These are phyloP conservation scores for Neoboletus magnificus DNA, from an alignment of 768 basidiomycete genomes.

Conservation along the genomic window DNA sequence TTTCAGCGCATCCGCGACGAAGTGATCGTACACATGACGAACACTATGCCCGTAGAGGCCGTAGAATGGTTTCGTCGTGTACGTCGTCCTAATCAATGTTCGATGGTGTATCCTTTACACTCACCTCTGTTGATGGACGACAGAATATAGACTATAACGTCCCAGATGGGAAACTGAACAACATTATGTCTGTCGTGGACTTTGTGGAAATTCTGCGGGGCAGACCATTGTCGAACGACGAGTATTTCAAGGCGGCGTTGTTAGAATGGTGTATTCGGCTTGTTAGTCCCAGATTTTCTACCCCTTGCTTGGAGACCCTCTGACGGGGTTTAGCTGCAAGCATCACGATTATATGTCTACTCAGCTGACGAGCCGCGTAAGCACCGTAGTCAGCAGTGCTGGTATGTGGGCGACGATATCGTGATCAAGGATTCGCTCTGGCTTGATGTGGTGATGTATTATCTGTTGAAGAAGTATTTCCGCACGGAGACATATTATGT, in stretches of 20 bases:
- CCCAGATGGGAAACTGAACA: background rate
- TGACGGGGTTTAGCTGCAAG: background rate
- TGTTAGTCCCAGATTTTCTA: background rate
- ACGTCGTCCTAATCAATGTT: background rate
- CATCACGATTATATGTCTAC: background rate
- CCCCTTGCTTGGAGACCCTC: background rate
- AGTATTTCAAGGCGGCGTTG: background rate
- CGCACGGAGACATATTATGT: background rate
- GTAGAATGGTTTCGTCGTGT: background rate
- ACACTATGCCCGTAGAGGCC: background rate
- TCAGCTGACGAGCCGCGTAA: background rate
- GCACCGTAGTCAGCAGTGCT: background rate
- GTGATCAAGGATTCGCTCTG: background rate
- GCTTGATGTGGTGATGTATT: background rate
- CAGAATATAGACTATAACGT: background rate
- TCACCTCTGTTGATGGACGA: background rate
- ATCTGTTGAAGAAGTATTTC: background rate
- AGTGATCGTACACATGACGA: background rate
- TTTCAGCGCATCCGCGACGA: background rate
- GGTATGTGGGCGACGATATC: background rate
- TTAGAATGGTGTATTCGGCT: background rate
- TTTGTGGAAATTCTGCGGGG: background rate
- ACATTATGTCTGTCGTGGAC: background rate
- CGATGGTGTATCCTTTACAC: background rate
- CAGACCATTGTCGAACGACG: background rate